Evolutionary conservation across 805 yeast genomes (phyloP).

Genomic region (Starmera caribaea): DNA sequence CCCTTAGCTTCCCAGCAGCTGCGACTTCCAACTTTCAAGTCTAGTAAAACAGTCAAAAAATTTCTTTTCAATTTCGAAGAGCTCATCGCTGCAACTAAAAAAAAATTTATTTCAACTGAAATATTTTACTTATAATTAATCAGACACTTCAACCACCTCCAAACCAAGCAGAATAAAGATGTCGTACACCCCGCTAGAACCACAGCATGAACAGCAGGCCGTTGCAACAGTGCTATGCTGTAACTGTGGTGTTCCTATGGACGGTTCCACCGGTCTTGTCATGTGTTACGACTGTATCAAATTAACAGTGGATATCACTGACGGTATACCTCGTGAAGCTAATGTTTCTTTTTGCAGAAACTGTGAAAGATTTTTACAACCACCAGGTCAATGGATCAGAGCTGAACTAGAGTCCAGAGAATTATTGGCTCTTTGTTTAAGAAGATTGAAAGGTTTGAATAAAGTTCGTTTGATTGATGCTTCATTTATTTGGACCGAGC

Average conservation of each 20-base stretch:
- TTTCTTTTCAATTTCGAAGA: too few species aligned
- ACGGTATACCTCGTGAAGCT: slow-evolving; percentile 91
- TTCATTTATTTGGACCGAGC: slow-evolving; percentile 96
- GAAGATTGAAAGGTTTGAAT: slow-evolving; percentile 78
- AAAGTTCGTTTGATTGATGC: slow-evolving; percentile 89
- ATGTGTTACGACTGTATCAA: slow-evolving; percentile 98
- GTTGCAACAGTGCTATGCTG: slow-evolving; percentile 91
- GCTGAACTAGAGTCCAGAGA: slow-evolving; percentile 92
- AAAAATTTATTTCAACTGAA: not conserved
- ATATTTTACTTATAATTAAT: not conserved
- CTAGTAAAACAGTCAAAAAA: too few species aligned
- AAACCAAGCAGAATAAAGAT: slow-evolving; percentile 9
- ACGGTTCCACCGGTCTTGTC: slow-evolving; percentile 85
- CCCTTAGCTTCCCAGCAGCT: too few species aligned
- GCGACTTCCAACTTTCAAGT: too few species aligned
- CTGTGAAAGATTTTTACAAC: slow-evolving; percentile 93
- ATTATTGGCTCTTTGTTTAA: slow-evolving; percentile 78
- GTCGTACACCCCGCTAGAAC: slow-evolving; percentile 29
- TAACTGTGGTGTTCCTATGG: slow-evolving; percentile 98
- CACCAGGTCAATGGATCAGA: slow-evolving; percentile 88
- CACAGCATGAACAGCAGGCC: slow-evolving; percentile 21
- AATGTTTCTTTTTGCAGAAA: slow-evolving; percentile 90
- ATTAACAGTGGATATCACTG: slow-evolving; percentile 86
- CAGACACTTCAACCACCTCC: not conserved
- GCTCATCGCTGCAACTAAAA: slow-evolving; percentile 3